These are phyloP conservation scores for Mesotaenium endlicherianum DNA, from an alignment of 139 green algal species.

Conservation along the genomic window DNA sequence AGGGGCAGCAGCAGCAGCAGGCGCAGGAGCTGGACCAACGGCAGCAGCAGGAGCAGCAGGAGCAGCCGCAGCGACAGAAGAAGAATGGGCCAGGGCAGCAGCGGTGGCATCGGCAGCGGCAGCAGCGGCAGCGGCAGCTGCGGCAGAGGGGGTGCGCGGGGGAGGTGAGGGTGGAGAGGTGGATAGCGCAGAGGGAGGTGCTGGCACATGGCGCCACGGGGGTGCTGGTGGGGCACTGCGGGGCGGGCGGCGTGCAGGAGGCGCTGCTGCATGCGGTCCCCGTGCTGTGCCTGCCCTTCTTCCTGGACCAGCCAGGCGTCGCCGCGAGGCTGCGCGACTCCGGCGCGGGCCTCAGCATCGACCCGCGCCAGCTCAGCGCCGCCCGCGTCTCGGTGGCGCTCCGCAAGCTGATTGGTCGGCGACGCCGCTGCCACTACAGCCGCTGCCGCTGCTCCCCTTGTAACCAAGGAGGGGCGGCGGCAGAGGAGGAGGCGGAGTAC, in stretches of 20 bases:
- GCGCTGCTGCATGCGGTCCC: neutral
- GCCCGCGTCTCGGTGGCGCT: neutral
- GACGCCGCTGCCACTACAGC: too few relatives aligned
- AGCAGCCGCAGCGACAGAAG: neutral
- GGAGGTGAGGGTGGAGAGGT: constrained; percentile 1
- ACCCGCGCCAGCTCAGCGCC: neutral
- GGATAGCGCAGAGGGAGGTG: constrained; percentile 1
- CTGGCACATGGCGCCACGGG: neutral
- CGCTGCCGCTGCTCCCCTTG: too few relatives aligned
- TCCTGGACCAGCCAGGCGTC: neutral
- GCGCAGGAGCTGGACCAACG: neutral
- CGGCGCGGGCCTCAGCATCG: neutral
- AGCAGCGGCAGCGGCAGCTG: neutral
- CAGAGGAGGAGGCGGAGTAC: neutral
- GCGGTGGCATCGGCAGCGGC: neutral
- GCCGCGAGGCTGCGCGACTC: neutral
- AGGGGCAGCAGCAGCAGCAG: neutral
- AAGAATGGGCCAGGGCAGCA: neutral
- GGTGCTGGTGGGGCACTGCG: neutral
- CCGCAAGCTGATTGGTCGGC: neutral
- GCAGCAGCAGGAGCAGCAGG: neutral
- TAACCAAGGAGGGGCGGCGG: neutral
- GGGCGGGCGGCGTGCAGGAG: neutral
- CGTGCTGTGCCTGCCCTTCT: constrained; percentile 7
- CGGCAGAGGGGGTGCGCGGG: too few relatives aligned